Percentiles rank a stretch among this genome's conserved stretches.
These are phyloP conservation scores for Eucommia ulmoides DNA, from an alignment of 257 asterid genomes.

Conservation along the genomic window DNA sequence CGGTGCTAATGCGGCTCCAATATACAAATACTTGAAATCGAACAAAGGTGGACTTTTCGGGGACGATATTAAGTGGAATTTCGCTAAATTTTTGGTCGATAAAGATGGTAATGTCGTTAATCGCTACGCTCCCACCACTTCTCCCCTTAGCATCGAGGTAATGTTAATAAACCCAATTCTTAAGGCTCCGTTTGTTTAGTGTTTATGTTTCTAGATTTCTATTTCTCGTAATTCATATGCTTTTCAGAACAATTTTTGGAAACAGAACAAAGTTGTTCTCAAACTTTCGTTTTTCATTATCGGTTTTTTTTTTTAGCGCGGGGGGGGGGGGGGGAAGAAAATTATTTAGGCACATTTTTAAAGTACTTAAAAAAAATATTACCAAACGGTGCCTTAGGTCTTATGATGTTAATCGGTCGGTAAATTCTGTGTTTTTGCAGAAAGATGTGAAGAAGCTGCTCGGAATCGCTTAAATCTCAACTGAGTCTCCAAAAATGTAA, in stretches of 20 bases:
- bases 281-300: no score
- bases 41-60: slow-evolving; percentile 71
- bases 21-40: slow-evolving; percentile 68
- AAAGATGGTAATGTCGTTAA: slow-evolving; percentile 70
- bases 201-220: neutral
- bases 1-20: slow-evolving; percentile 56
- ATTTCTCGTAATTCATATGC: no score
- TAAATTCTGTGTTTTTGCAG: no score
- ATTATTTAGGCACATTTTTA: no score
- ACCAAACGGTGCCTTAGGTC: no score
- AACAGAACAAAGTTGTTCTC: no score
- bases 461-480: slow-evolving; percentile 34
- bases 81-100: slow-evolving; percentile 73
- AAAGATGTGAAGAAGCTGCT: slow-evolving; percentile 83
- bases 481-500: no score
- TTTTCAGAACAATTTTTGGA: no score
- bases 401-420: no score
- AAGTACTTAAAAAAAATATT: no score
- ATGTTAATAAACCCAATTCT: neutral
- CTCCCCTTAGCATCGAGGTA: slow-evolving; percentile 91
- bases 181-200: neutral
- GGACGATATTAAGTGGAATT: slow-evolving; percentile 71
- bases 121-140: slow-evolving; percentile 80
- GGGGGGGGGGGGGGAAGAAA: no score
- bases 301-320: no score